phyloP scores from a whole-genome alignment of 305 asterid species.

The Fraxinus ornus region DNA sequence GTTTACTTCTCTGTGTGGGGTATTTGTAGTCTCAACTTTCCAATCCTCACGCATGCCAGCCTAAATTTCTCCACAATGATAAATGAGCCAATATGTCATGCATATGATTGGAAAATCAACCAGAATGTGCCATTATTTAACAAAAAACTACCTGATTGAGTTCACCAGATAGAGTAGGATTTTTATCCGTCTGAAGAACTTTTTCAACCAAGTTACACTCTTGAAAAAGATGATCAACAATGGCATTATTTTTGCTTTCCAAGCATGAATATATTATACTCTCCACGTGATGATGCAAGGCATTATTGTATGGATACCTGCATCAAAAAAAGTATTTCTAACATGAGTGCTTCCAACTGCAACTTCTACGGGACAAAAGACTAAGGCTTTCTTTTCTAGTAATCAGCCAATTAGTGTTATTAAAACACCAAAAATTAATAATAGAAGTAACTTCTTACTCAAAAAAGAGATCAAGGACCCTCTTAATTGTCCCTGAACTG shows the following conservation, averaged over 20 bases:
- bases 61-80: slow-evolving; percentile 15
- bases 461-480: slow-evolving; percentile 85
- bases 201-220: slow-evolving; percentile 76
- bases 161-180: slow-evolving; percentile 54
- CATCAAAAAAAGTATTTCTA: slow-evolving; percentile 23
- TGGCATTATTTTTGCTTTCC: slow-evolving; percentile 66
- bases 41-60: slow-evolving; percentile 17
- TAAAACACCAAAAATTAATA: slow-evolving; percentile 3
- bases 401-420: neutral
- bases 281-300: slow-evolving; percentile 97
- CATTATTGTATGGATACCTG: slow-evolving; percentile 96
- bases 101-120: slow-evolving; percentile 4
- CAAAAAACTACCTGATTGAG: slow-evolving; percentile 51
- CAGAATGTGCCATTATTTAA: slow-evolving; percentile 11
- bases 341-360: slow-evolving; percentile 3
- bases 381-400: slow-evolving; percentile 11
- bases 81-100: neutral
- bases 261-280: slow-evolving; percentile 85
- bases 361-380: slow-evolving; percentile 3
- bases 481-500: slow-evolving; percentile 73
- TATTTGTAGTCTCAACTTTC: slow-evolving; percentile 15
- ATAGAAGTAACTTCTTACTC: slow-evolving; percentile 55
- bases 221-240: slow-evolving; percentile 68
- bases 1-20: neutral
- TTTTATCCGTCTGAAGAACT: slow-evolving; percentile 70